Evolutionary conservation across 306 rosid genomes (phyloP).

Genomic region (Vigna trinervia): DNA sequence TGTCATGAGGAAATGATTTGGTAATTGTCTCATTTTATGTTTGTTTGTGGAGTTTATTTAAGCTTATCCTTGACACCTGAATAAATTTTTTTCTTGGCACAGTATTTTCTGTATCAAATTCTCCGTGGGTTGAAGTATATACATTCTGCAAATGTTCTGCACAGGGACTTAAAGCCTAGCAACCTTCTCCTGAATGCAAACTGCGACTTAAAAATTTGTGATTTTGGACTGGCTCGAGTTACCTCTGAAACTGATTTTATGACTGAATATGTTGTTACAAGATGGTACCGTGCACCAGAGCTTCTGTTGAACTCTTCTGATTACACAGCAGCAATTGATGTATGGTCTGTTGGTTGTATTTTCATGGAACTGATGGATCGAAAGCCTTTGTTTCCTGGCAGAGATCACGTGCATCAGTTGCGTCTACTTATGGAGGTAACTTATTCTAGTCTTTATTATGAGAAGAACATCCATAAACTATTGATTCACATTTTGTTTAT

Average conservation of each 20-base stretch:
- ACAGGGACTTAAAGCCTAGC: conserved; percentile 96
- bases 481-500: conserved; percentile 12
- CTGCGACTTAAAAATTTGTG: conserved; percentile 95
- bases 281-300: conserved; percentile 99
- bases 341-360: conserved; percentile 97
- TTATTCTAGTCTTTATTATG: conserved; percentile 15
- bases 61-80: conserved; percentile 18
- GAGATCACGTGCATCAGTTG: conserved; percentile 96
- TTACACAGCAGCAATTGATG: conserved; percentile 98
- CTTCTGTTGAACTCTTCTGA: conserved; percentile 90
- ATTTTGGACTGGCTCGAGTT: conserved; percentile 96
- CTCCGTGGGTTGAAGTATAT: conserved; percentile 98
- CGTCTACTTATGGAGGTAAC: conserved; percentile 97
- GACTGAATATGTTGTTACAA: conserved; percentile 96
- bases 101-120: conserved; percentile 95
- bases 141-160: conserved; percentile 96
- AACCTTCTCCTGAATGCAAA: conserved; percentile 93
- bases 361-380: conserved; percentile 99
- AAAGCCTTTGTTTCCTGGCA: conserved; percentile 93
- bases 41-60: conserved; percentile 2
- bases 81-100: conserved; percentile 44
- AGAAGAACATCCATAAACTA: conserved; percentile 33
- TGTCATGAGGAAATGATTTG: background rate
- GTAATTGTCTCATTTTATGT: conserved; percentile 2
- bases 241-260: conserved; percentile 97